Evolutionary conservation across 352 stramenopile species (phyloP).

Genomic region (Thalassiosira hispida): DNA sequence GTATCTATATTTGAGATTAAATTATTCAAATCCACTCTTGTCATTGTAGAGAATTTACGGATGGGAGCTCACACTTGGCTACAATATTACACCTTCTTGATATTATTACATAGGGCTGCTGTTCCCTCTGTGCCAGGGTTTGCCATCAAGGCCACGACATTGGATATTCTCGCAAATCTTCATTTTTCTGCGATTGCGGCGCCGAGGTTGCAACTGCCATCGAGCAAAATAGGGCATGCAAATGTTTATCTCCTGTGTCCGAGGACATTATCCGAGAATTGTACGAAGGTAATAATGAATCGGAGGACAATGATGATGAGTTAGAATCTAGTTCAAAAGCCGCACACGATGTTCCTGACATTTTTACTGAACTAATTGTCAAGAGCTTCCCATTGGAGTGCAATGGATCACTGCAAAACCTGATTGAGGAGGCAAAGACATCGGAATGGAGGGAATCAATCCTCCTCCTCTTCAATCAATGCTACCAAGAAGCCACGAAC

Average conservation of each 20-base stretch:
- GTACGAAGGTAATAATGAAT: slow-evolving; percentile 37
- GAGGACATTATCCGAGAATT: slow-evolving; percentile 47
- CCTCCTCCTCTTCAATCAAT: slow-evolving; percentile 49
- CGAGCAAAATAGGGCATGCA: slow-evolving; percentile 67
- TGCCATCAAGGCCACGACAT: slow-evolving; percentile 86
- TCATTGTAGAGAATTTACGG: no score
- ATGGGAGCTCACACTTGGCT: no score
- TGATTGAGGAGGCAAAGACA: slow-evolving; percentile 45
- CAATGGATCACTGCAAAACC: slow-evolving; percentile 39
- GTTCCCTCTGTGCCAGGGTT: slow-evolving; percentile 77
- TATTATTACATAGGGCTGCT: slow-evolving; percentile 64
- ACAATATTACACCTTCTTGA: no score
- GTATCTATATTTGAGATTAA: neutral
- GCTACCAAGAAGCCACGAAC: slow-evolving; percentile 10
- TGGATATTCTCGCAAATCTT: slow-evolving; percentile 84
- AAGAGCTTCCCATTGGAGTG: slow-evolving; percentile 43
- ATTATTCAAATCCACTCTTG: no score
- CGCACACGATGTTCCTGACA: slow-evolving; percentile 11
- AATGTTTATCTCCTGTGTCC: slow-evolving; percentile 71
- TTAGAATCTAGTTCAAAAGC: neutral
- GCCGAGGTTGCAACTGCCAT: slow-evolving; percentile 64
- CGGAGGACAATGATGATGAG: slow-evolving; percentile 5
- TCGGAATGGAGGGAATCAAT: slow-evolving; percentile 60
- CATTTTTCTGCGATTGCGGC: slow-evolving; percentile 90
- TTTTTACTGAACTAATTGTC: slow-evolving; percentile 39